phyloP scores from a whole-genome alignment of 352 stramenopile species.

The Phytophthora podocarpi region DNA sequence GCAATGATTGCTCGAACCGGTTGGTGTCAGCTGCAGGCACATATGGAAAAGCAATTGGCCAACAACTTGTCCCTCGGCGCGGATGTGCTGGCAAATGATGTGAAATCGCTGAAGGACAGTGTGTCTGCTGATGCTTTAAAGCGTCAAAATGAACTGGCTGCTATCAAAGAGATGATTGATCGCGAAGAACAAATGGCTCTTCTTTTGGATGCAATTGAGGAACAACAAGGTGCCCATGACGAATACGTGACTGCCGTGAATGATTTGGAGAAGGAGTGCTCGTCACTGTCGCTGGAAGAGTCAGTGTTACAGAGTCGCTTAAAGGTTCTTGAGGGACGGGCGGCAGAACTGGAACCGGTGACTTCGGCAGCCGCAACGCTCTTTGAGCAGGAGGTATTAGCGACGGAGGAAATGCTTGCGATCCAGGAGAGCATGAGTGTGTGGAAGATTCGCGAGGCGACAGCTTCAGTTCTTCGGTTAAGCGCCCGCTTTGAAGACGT shows the following conservation, averaged over 20 bases:
- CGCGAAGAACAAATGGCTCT: slow-evolving; percentile 71
- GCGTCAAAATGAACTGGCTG: slow-evolving; percentile 54
- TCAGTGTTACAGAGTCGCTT: slow-evolving; percentile 68
- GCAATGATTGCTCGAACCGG: slow-evolving; percentile 55
- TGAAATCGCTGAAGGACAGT: slow-evolving; percentile 44
- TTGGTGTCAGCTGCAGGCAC: slow-evolving; percentile 62
- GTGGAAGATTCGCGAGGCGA: slow-evolving; percentile 57
- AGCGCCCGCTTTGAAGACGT: slow-evolving; percentile 57
- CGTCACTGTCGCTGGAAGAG: slow-evolving; percentile 66
- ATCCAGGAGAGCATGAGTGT: slow-evolving; percentile 60
- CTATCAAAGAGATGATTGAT: slow-evolving; percentile 73
- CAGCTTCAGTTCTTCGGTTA: slow-evolving; percentile 47
- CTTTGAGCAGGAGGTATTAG: slow-evolving; percentile 49
- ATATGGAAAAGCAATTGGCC: slow-evolving; percentile 60
- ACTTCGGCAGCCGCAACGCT: slow-evolving; percentile 31
- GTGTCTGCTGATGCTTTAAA: slow-evolving; percentile 44
- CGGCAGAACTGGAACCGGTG: slow-evolving; percentile 51
- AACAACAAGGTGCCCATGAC: slow-evolving; percentile 68
- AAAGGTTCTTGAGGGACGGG: slow-evolving; percentile 56
- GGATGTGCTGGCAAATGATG: slow-evolving; percentile 49
- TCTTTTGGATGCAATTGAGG: slow-evolving; percentile 79
- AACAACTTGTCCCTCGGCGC: slow-evolving; percentile 43
- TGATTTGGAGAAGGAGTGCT: slow-evolving; percentile 60
- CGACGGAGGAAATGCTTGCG: slow-evolving; percentile 52
- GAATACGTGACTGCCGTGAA: slow-evolving; percentile 68